Percentiles rank a stretch among this genome's conserved stretches.
Evolutionary conservation across 352 stramenopile species (phyloP).

Genomic region (Globisporangium abappressorium): DNA sequence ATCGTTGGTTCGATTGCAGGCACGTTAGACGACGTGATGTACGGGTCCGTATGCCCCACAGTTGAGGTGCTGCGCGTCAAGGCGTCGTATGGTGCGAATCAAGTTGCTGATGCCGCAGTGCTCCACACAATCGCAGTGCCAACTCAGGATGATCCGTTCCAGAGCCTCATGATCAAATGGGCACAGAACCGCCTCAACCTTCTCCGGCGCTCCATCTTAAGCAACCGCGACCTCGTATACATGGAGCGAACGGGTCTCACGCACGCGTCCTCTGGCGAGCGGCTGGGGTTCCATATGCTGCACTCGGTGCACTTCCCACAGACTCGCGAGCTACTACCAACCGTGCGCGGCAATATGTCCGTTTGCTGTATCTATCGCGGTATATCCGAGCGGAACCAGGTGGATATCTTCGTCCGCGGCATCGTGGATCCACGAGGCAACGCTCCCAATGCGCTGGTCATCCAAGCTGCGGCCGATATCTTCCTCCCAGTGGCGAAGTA

Average conservation of each 20-base stretch:
- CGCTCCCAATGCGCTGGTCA: neutral
- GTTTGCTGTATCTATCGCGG: neutral
- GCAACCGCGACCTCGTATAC: constrained; percentile 46
- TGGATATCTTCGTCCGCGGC: neutral
- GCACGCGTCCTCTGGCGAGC: constrained; percentile 24
- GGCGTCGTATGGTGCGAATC: constrained; percentile 1
- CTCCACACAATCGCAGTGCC: constrained; percentile 3
- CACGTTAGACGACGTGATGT: constrained; percentile 28
- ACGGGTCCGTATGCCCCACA: constrained; percentile 24
- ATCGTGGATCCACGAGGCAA: neutral
- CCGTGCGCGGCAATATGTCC: constrained; percentile 17
- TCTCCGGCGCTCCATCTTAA: constrained; percentile 7
- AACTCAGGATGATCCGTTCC: constrained; percentile 12
- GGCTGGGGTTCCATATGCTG: constrained; percentile 32
- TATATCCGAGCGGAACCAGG: too few relatives aligned
- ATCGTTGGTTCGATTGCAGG: neutral
- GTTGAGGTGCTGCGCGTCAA: constrained; percentile 24
- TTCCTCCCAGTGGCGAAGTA: too few relatives aligned
- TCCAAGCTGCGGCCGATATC: too few relatives aligned
- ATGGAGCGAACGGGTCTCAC: constrained; percentile 30
- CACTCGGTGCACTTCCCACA: constrained; percentile 41
- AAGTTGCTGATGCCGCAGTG: neutral
- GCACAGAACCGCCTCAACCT: constrained; percentile 11
- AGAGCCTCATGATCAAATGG: constrained; percentile 37
- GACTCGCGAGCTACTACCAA: constrained; percentile 21